Evolutionary conservation across 148 eudicot species (phyloP), one percentile per base, ranked within the genome.

Genomic region (Selenicereus undatus): DNA sequence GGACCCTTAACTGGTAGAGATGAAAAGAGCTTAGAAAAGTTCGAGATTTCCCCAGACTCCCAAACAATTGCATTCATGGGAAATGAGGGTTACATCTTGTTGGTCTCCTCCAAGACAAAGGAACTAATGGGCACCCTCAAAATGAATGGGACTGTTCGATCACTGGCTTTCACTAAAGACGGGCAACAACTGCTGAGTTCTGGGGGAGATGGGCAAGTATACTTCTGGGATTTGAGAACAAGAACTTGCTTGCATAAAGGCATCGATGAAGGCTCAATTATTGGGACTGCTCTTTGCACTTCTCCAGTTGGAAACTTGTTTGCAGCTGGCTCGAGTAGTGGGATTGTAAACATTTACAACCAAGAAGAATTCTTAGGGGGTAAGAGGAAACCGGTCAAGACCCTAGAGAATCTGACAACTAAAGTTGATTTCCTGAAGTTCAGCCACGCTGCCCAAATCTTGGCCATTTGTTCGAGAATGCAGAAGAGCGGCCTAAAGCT

Each of bases 81-180:
- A 42, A 95, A 93, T 77, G 97, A 92, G 88, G 98, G 98, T 48
- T 92, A 90, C 82, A 90, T 95, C 80, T 82, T 93, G 76, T 80
- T 95, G 73, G 97, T 95, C 62, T 95, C 98, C 52, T 22, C 97
- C 30, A 93, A 90, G 83, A 90, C 98, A 5, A 93, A 95, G 83
- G 91, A 92, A 80, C 88, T 95, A 21, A 92, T 95, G 29, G 97
- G 97, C n/a, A 95, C 96, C n/a, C 89, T 95, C 8, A 95, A 95
- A 78, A 95, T 95, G 97, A 95, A 95, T 43, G 97, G 98, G 35
- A 90, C 97, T 73, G 94, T 80, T 78, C 93, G 98, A 0, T 89
- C 97, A 69, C 77, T 95, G 35, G 96, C 94, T 71, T 95, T 95
- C 32, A 76, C 94, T 2, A 77, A 77, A 26, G 93, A 89, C 26